Conservation (phyloP, 2,329 filamentous ascomycete species). For the Biscogniauxia sp. region DNA sequence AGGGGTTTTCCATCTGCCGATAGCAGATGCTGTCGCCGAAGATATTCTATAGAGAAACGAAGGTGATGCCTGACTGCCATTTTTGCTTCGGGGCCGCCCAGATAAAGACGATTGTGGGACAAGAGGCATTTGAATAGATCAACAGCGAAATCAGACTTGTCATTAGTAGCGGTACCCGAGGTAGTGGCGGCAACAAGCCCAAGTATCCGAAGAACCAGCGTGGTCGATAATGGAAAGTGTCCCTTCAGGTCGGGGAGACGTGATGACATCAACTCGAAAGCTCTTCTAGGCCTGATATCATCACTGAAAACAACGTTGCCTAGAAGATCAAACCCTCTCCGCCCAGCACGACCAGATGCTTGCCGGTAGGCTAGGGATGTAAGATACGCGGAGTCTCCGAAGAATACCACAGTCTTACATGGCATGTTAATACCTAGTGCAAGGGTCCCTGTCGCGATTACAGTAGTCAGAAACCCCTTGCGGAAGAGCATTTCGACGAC, state of each 20-base stretch:
- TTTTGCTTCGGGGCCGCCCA: constrained; percentile 66
- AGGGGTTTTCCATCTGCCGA: constrained; percentile 59
- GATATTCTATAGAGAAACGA: constrained; percentile 77
- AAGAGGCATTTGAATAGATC: constrained; percentile 64
- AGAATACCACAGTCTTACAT: constrained; percentile 77
- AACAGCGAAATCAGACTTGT: constrained; percentile 59
- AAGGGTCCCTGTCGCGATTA: constrained; percentile 74
- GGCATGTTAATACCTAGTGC: constrained; percentile 82
- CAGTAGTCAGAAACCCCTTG: constrained; percentile 66
- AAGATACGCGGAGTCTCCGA: constrained; percentile 69
- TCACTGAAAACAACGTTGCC: constrained; percentile 76
- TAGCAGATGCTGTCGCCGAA: constrained; percentile 66
- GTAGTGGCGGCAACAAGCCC: constrained; percentile 63
- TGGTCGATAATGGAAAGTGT: constrained; percentile 76
- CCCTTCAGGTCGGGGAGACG: constrained; percentile 71
- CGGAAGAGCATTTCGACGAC: constrained; percentile 73
- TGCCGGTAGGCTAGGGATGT: constrained; percentile 76
- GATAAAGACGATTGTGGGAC: constrained; percentile 66
- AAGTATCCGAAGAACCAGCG: constrained; percentile 67
- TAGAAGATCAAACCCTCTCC: constrained; percentile 76
- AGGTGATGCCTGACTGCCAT: constrained; percentile 72
- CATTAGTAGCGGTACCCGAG: not conserved
- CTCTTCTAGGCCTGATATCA: constrained; percentile 58
- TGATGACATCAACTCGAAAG: constrained; percentile 69
- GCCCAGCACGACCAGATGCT: constrained; percentile 72